Evolutionary conservation across 148 eudicot species (phyloP), one percentile per base, ranked within the genome.

Genomic region (Dysphania ambrosioides): DNA sequence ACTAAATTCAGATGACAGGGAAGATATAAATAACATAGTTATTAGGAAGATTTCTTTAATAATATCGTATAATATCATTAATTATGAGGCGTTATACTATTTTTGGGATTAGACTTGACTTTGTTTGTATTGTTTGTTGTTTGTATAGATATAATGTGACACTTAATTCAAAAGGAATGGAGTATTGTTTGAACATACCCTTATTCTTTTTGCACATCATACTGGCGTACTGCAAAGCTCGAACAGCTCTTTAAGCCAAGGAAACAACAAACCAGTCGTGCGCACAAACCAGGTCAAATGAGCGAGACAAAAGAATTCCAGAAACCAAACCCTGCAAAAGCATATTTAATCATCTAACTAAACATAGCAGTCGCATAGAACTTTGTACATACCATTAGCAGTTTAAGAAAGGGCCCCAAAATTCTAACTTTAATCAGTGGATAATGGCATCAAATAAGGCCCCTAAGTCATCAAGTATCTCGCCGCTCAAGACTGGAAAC

Each of bases 401-500:
- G 63, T 62, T 41, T 41, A 57, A 69, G n/a, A 30, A 47, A 60
- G 59, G 71, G 35, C 27, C 71, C 77, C 56, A 30, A 75, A 64
- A 40, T 63, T 23, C 44, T 11, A 31, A 79, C 82, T 79, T 75
- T 79, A 75, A 6, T 79, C 82, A 79, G 23, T 5, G 73, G 73
- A 71, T 72, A 80, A 76, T 80, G 79, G 83, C 64, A 75, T 42
- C 76, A 80, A 23, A 40, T 26, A 60, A 42, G 75, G 79, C 44
- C 79, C 79, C 72, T 26, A 53, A 73, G 56, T 72, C 72, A 80
- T 80, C 79, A 80, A 70, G 62, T 44, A 66, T 76, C 79, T 76
- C 83, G 83, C 79, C 79, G 83, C 83, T 80, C 83, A 71, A 76
- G 63, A 72, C 83, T 67, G 72, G 56, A 13, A 79, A 70, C 24